These are phyloP conservation scores for Crithidia expoeki DNA, from an alignment of 208 protist species.

Conservation along the genomic window DNA sequence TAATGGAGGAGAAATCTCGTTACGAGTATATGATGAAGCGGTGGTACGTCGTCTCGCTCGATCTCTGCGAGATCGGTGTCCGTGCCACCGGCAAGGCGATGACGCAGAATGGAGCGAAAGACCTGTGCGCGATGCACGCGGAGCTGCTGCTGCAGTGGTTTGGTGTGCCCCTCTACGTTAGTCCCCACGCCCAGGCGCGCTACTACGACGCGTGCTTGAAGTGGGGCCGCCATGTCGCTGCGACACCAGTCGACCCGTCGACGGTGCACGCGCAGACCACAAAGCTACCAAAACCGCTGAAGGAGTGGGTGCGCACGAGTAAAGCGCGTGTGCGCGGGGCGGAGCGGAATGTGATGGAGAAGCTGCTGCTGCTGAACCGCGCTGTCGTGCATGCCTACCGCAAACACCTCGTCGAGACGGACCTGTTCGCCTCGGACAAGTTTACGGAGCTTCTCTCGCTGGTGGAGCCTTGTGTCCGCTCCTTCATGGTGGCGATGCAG, in stretches of 20 bases:
- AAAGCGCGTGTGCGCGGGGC: conserved; percentile 37
- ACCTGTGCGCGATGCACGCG: conserved; percentile 81
- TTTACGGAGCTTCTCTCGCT: conserved; percentile 51
- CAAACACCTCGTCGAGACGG: conserved; percentile 58
- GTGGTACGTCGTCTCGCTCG: conserved; percentile 33
- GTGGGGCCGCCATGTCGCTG: conserved; percentile 48
- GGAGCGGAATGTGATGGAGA: conserved; percentile 31
- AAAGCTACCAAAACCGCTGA: conserved; percentile 48
- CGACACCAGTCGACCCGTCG: conserved; percentile 25
- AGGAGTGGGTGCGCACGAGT: conserved; percentile 46
- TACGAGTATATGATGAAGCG: conserved; percentile 8
- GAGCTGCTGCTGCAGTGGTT: conserved; percentile 64
- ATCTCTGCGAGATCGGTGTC: conserved; percentile 22
- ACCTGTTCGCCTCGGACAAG: conserved; percentile 34
- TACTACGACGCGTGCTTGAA: conserved; percentile 71
- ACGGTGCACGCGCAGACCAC: conserved; percentile 11
- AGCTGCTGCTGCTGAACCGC: conserved; percentile 47
- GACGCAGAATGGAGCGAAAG: conserved; percentile 28
- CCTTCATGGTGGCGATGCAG: conserved; percentile 52
- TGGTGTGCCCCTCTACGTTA: conserved; percentile 47
- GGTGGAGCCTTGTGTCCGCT: conserved; percentile 41
- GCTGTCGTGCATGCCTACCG: conserved; percentile 33
- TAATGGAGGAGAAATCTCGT: neutral
- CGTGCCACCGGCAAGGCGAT: conserved; percentile 58
- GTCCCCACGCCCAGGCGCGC: conserved; percentile 34